phyloP scores from a whole-genome alignment of 1,284 basidiomycete species.

The Nidula niveotomentosa region DNA sequence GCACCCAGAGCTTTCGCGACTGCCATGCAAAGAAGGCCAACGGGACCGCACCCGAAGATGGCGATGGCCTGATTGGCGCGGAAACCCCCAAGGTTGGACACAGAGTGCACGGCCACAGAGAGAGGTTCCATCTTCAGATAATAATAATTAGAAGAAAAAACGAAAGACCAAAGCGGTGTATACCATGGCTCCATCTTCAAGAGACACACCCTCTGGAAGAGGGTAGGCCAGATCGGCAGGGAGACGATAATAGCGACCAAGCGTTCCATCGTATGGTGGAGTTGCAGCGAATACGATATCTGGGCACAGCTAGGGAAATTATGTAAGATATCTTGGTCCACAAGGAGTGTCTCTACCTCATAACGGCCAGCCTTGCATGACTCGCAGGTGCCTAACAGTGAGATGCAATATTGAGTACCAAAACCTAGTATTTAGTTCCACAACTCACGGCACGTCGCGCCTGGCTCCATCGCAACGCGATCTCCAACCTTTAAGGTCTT shows the following conservation, averaged over 20 bases:
- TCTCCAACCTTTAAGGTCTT: constrained; percentile 80
- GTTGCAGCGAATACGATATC: constrained; percentile 87
- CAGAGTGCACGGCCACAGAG: constrained; percentile 89
- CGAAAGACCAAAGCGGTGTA: constrained; percentile 12
- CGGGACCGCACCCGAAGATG: constrained; percentile 90
- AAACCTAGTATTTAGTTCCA: not conserved
- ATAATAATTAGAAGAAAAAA: not conserved
- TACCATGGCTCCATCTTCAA: constrained; percentile 87
- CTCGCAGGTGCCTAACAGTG: constrained; percentile 45
- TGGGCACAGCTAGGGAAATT: constrained; percentile 58
- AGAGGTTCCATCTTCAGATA: constrained; percentile 84
- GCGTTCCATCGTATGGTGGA: constrained; percentile 87
- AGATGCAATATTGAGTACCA: not conserved
- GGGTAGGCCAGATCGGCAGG: constrained; percentile 75
- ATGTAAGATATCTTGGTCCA: no score
- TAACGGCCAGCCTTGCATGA: constrained; percentile 80
- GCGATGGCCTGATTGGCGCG: constrained; percentile 73
- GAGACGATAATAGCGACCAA: constrained; percentile 79
- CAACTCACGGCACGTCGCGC: constrained; percentile 67
- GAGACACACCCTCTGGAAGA: constrained; percentile 70
- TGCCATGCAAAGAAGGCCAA: constrained; percentile 91
- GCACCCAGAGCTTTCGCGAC: constrained; percentile 91
- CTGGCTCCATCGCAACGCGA: constrained; percentile 86
- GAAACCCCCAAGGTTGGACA: constrained; percentile 77
- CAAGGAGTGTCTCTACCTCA: constrained; percentile 46